These are phyloP conservation scores for Cucurbita pepo DNA, from an alignment of 306 rosid species.

Conservation along the genomic window DNA sequence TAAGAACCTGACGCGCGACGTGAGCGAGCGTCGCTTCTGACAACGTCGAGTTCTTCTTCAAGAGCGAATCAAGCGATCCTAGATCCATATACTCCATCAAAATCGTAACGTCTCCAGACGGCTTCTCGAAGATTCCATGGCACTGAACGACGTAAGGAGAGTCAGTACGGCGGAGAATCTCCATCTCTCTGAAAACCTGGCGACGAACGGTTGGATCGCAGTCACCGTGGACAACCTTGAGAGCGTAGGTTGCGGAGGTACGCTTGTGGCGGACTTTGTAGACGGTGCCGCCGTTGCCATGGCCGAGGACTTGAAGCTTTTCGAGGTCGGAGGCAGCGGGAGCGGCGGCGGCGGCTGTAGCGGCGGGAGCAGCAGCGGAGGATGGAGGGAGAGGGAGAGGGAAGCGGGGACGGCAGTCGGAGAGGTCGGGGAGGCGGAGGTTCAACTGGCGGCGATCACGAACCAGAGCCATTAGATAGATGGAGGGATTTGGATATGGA, in stretches of 20 bases:
- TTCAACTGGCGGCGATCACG: conserved; percentile 66
- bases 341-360: conserved; percentile 6
- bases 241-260: conserved; percentile 38
- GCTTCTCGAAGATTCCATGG: conserved; percentile 57
- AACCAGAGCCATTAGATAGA: conserved; percentile 45
- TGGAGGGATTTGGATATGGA: neutral
- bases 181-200: conserved; percentile 46
- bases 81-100: conserved; percentile 68
- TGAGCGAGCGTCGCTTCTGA: conserved; percentile 28
- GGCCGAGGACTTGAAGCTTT: conserved; percentile 60
- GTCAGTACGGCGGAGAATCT: conserved; percentile 75
- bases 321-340: conserved; percentile 38
- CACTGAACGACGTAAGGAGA: conserved; percentile 45
- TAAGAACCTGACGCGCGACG: conserved; percentile 55
- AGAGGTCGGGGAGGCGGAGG: conserved; percentile 48
- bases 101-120: conserved; percentile 61
- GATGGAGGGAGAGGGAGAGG: conserved; percentile 11
- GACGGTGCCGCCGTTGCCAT: conserved; percentile 85
- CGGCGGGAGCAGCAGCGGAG: neutral
- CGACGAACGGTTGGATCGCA: conserved; percentile 51
- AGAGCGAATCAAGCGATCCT: conserved; percentile 43
- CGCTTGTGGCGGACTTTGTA: conserved; percentile 70
- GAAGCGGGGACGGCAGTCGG: conserved; percentile 25
- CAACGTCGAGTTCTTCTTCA: conserved; percentile 34
- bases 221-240: conserved; percentile 40